Evolutionary conservation across 306 rosid species (phyloP).

Genomic region (Quercus robur): DNA sequence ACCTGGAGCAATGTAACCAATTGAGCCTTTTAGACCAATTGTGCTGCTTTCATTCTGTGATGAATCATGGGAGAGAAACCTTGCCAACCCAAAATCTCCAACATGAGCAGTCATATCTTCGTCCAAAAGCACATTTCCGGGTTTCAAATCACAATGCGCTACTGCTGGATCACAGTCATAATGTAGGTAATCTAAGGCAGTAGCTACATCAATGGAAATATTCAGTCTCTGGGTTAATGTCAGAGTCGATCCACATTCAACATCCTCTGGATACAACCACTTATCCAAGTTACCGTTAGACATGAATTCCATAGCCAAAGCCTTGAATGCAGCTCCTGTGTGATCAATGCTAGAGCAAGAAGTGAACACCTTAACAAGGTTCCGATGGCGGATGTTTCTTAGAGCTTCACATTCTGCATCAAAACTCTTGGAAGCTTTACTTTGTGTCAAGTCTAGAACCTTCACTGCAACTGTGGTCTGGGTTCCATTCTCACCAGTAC

Average conservation of each 20-base stretch:
- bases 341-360: slow-evolving; percentile 40
- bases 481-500: no score
- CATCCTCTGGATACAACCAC: slow-evolving; percentile 19
- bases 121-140: slow-evolving; percentile 36
- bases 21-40: slow-evolving; percentile 32
- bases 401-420: slow-evolving; percentile 39
- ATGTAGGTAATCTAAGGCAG: slow-evolving; percentile 45
- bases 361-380: slow-evolving; percentile 36
- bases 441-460: no score
- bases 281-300: slow-evolving; percentile 33
- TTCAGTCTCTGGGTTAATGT: slow-evolving; percentile 31
- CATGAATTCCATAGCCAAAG: slow-evolving; percentile 42
- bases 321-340: slow-evolving; percentile 39
- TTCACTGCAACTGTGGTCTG: no score
- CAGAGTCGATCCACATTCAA: slow-evolving; percentile 20
- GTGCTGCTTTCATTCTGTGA: slow-evolving; percentile 17
- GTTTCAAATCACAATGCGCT: slow-evolving; percentile 47
- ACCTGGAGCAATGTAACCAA: slow-evolving; percentile 54
- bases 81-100: slow-evolving; percentile 48
- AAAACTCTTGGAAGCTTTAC: slow-evolving; percentile 19
- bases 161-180: slow-evolving; percentile 38
- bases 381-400: slow-evolving; percentile 34
- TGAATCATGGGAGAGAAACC: slow-evolving; percentile 27
- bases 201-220: slow-evolving; percentile 38
- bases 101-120: slow-evolving; percentile 44